Evolutionary conservation across 208 protist genomes (phyloP), one percentile per base, ranked within the genome.

Genomic region (Trypanosomatidae sp.): DNA sequence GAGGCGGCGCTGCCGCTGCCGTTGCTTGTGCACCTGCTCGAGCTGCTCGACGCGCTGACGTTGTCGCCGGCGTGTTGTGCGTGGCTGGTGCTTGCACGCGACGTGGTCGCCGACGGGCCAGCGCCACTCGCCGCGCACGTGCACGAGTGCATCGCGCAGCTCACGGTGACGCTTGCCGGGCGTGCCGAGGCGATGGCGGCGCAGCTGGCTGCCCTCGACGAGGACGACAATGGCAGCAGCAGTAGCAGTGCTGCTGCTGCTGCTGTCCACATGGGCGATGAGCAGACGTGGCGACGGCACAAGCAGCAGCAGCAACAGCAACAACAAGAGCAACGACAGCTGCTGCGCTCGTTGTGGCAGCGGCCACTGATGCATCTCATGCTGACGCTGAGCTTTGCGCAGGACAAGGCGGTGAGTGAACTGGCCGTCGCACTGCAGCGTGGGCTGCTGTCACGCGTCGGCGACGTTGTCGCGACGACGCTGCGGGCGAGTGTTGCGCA

Each of bases 291-390:
- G 19, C 28, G 71, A 24, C 22, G 56, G 32, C 33, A 64, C 20
- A 59, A 58, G 6, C 55, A 43, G 13, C 45, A 67, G 25, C 15
- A 27, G 3, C 49, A 39, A 6, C 43, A 70, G 38, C 58, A 35
- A 3, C 37, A 48, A n/a, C 48, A 80, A 2, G 57, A 40, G 4
- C 65, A 75, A 26, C 22, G 30, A 8, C 38, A 85, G 16, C 75
- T 69, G 1, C 63, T 69, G 6, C 58, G 57, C 16, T 83, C 66
- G 68, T 24, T 89, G 40, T 66, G 49, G 52, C 21, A 48, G 6
- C 33, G 50, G 10, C 56, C 72, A 2, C 46, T 85, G 45, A 32
- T 88, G n/a, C 67, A 84, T 43, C 44, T 43, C n/a, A 50, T 37
- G 16, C 44, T 64, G 18, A 10, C 27, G 8, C 13, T 42, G 37